These are phyloP conservation scores for Zygotorulaspora chibaensis DNA, from an alignment of 805 yeast species.

Conservation along the genomic window DNA sequence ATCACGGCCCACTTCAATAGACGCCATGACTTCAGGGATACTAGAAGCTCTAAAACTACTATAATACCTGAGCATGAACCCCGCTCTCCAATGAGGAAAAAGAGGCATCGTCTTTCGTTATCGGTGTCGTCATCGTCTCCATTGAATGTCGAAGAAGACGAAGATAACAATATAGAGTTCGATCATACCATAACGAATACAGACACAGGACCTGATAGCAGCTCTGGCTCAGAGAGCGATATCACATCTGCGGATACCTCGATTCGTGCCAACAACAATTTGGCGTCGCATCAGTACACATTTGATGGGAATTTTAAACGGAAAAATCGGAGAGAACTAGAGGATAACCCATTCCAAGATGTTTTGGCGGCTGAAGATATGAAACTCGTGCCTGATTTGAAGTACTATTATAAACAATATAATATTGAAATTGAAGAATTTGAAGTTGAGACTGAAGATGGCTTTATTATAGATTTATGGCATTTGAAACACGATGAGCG, in stretches of 20 bases:
- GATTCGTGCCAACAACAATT: neutral
- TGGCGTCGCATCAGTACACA: neutral
- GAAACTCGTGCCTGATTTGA: slow-evolving; percentile 48
- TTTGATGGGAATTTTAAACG: slow-evolving; percentile 7
- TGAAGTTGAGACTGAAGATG: slow-evolving; percentile 70
- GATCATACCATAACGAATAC: slow-evolving; percentile 28
- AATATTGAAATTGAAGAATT: slow-evolving; percentile 58
- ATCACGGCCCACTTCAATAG: slow-evolving; percentile 24
- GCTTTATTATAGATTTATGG: slow-evolving; percentile 64
- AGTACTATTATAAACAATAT: slow-evolving; percentile 62
- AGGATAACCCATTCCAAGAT: slow-evolving; percentile 30
- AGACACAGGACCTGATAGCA: slow-evolving; percentile 15
- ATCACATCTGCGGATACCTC: neutral
- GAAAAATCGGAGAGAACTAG: slow-evolving; percentile 7
- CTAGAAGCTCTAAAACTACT: slow-evolving; percentile 26
- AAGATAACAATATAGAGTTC: slow-evolving; percentile 27
- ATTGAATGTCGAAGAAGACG: slow-evolving; percentile 20
- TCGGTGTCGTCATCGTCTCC: slow-evolving; percentile 24
- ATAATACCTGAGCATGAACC: slow-evolving; percentile 12
- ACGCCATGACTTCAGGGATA: slow-evolving; percentile 29
- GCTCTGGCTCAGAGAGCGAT: neutral
- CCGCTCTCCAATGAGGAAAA: slow-evolving; percentile 9
- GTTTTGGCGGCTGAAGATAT: slow-evolving; percentile 26
- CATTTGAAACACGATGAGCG: slow-evolving; percentile 34
- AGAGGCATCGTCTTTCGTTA: slow-evolving; percentile 10